Evolutionary conservation across 2,329 filamentous ascomycete species (phyloP), one percentile per base, ranked within the genome.

Genomic region (Hortaea sp.): DNA sequence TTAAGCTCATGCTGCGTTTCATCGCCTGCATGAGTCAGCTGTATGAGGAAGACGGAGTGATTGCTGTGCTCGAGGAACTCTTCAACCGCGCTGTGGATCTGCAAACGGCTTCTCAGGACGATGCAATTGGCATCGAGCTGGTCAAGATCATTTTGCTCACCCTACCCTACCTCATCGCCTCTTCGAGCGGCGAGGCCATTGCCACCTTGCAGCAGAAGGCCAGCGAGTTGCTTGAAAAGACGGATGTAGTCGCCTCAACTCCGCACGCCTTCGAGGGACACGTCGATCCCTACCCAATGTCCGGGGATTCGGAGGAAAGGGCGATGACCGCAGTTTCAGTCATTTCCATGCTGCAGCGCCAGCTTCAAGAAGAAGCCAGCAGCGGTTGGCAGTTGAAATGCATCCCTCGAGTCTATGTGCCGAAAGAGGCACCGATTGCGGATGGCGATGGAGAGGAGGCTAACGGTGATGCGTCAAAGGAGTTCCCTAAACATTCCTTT

Each of bases 141-240:
- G 88, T 95, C 64, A 97, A 95, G 69, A 89, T 95, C 57, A 95
- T 98, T 54, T 79, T 97, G 39, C 79, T 95, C 42, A 95, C 90
- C 0, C 85, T 98, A 48, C 90, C 92, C 0, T 98, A 97, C 64
- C 75, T 88, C 45, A 82, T 95, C 75, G 79, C 82, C 7, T 80
- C 85, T 2, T 35, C 32, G 7, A n/a, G 9, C 7, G 7, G 7
- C n/a, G 32, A n/a, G n/a, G 9, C 32, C 7, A 4, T 35, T 3
- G 78, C 82, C 0, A 83, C 85, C 3, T 82, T 84, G 60, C 79
- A 83, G 56, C 75, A 84, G 53, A 85, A 85, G 60, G 88, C 88
- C 2, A 75, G 77, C 1, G 81, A 85, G 41, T 73, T 97, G 44
- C 81, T 98, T 63, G 86, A 94, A 54, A 95, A 94, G 72, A 97